These are phyloP conservation scores for Furcasterigmium sp. DNA, from an alignment of 2,329 filamentous ascomycete genomes.

Conservation along the genomic window DNA sequence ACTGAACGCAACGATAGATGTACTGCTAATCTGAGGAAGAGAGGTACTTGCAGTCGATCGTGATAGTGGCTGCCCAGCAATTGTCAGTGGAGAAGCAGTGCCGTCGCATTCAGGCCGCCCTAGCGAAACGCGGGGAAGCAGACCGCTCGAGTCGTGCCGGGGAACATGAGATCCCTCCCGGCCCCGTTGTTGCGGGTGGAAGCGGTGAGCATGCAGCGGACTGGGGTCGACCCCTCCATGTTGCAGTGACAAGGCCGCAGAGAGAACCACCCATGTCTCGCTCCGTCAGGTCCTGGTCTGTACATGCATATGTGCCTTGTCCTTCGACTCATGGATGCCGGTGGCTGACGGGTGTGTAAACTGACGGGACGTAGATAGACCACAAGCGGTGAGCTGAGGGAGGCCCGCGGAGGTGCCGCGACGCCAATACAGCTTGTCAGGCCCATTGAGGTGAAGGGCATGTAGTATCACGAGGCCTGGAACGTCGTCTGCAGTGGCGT, in stretches of 20 bases:
- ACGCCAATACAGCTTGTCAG: too few relatives aligned
- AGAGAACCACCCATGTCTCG: neutral
- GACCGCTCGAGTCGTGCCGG: neutral
- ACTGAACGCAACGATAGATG: too few relatives aligned
- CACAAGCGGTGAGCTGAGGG: neutral
- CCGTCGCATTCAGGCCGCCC: too few relatives aligned
- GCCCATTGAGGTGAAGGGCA: too few relatives aligned
- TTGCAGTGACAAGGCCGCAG: neutral
- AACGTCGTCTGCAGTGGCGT: conserved; percentile 1
- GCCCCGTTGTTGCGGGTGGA: neutral
- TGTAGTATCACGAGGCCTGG: too few relatives aligned
- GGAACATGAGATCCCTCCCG: neutral
- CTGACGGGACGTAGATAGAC: neutral
- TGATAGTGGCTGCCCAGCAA: too few relatives aligned
- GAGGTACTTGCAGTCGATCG: too few relatives aligned
- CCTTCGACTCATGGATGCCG: neutral
- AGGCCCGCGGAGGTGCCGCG: neutral
- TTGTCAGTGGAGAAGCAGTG: too few relatives aligned
- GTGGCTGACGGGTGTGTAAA: neutral
- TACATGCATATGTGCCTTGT: neutral
- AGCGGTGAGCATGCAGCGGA: neutral
- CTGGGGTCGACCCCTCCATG: neutral
- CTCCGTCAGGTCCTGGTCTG: neutral
- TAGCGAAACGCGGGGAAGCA: conserved; percentile 1
- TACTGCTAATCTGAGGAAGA: too few relatives aligned